Conservation (phyloP, 768 basidiomycete species). For the Leccinum subgranulosum region DNA sequence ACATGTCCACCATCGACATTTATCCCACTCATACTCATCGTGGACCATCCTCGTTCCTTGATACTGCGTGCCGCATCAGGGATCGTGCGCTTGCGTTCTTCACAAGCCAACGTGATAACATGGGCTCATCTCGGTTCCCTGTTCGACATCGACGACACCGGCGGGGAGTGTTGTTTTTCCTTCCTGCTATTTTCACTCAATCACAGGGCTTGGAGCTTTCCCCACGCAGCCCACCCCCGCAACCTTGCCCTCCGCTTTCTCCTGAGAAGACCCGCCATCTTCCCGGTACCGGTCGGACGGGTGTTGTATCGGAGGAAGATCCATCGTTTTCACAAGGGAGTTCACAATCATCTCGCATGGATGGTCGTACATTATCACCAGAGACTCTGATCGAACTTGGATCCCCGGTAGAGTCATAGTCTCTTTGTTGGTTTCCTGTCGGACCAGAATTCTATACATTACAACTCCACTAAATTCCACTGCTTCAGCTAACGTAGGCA, state of each 20-base stretch:
- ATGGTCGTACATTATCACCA: constrained; percentile 26
- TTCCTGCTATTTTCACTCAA: constrained; percentile 74
- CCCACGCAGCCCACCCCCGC: constrained; percentile 32
- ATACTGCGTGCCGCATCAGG: constrained; percentile 54
- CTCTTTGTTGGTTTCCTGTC: constrained; percentile 5
- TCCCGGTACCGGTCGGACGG: constrained; percentile 35
- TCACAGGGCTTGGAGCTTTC: constrained; percentile 30
- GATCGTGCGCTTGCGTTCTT: constrained; percentile 50
- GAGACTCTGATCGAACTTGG: constrained; percentile 31
- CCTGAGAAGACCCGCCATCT: constrained; percentile 47
- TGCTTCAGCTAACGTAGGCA: constrained; percentile 31
- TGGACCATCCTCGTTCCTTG: constrained; percentile 40
- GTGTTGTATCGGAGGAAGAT: constrained; percentile 20
- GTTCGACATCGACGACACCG: constrained; percentile 45
- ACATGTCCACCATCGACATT: constrained; percentile 41
- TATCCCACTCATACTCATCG: constrained; percentile 40
- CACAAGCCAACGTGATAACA: constrained; percentile 35
- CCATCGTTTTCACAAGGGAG: constrained; percentile 24
- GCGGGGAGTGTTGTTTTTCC: constrained; percentile 73
- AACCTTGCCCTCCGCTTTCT: constrained; percentile 24
- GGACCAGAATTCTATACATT: constrained; percentile 18
- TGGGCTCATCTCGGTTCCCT: constrained; percentile 44
- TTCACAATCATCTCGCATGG: constrained; percentile 29
- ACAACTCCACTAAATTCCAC: constrained; percentile 27
- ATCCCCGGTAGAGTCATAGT: constrained; percentile 20